Evolutionary conservation across 2,329 filamentous ascomycete genomes (phyloP), one percentile per base, ranked within the genome.

Genomic region (Fusarium xylarioides): DNA sequence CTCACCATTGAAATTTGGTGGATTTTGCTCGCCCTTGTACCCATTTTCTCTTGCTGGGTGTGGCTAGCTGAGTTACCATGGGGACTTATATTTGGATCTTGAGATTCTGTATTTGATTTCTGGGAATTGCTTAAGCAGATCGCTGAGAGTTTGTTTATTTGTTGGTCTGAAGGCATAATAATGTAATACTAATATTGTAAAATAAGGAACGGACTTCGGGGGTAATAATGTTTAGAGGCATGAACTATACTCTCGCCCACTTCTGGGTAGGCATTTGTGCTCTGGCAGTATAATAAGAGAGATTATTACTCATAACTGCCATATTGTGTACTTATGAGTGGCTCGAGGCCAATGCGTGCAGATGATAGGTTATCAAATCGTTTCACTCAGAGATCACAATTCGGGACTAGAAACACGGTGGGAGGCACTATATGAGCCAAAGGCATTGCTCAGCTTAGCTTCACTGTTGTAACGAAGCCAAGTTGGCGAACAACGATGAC

Each of bases 1-100:
- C 71, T 87, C 26, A 86, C 85, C 0, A 71, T 87, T 8, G 85
- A 87, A 77, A 66, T 85, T 23, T 87, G 86, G 85, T 87, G 86
- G 83, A 69, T 87, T 54, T 47, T 86, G 50, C 65, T 88, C 32
- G 83, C 84, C 6, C 50, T 85, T 12, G 42, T 85, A 26, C 83
- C 85, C 2, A 63, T 85, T 14, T 32, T 84, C 2, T 78, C 81
- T 30, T 83, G 80, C n/a, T 84, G 80, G 81, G 57, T 81, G 5
- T 85, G 82, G 76, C 30, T 79, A 23, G 55, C 58, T n/a, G 77
- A 80, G 43, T 40, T 77, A 32, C 37, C 75, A 18, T 74, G 58
- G 73, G 43, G 11, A 19, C 32, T 28, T 54, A 26, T 52, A 32
- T 40, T 58, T 15, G 26, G 40, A 19, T 30, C 12, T 63, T 53